Percentiles rank a stretch among this genome's conserved stretches.
Conservation (phyloP, 2,329 filamentous ascomycete species). For the Fusarium hainanense region DNA sequence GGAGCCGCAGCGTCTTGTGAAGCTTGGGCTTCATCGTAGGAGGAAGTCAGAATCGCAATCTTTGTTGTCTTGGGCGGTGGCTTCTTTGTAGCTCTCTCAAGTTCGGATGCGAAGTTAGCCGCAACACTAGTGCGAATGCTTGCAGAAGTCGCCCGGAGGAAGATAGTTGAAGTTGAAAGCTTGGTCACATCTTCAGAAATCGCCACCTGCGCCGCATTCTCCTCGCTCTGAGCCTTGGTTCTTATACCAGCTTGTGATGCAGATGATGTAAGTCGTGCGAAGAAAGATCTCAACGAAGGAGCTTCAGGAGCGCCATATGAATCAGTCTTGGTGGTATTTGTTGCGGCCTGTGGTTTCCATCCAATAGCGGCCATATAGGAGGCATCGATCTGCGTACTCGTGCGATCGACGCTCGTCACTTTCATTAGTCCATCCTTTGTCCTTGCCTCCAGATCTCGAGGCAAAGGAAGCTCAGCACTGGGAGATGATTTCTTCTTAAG, state of each 20-base stretch:
- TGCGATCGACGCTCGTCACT: conserved; percentile 80
- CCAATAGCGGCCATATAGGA: conserved; percentile 88
- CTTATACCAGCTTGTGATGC: conserved; percentile 62
- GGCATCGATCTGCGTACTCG: conserved; percentile 92
- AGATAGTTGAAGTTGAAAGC: conserved; percentile 80
- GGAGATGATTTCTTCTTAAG: conserved; percentile 89
- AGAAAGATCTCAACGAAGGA: conserved; percentile 80
- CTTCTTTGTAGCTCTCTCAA: conserved; percentile 97
- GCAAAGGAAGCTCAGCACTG: conserved; percentile 76
- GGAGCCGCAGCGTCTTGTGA: conserved; percentile 64
- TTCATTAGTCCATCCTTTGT: conserved; percentile 93
- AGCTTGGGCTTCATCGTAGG: conserved; percentile 82
- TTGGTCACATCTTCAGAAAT: conserved; percentile 78
- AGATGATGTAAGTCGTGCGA: conserved; percentile 76
- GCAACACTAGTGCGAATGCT: conserved; percentile 81
- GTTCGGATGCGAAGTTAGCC: conserved; percentile 79
- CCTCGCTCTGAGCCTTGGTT: conserved; percentile 69
- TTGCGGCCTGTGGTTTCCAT: conserved; percentile 73
- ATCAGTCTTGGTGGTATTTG: conserved; percentile 58
- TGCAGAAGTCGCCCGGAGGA: conserved; percentile 88
- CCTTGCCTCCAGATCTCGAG: conserved; percentile 80
- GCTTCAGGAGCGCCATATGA: conserved; percentile 61
- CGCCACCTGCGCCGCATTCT: conserved; percentile 69
- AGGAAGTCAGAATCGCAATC: conserved; percentile 89
- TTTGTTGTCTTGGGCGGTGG: conserved; percentile 89